Percentiles rank a stretch among this genome's conserved stretches.
Conservation (phyloP, 2,329 filamentous ascomycete genomes). For the Dothideomycetidae sp. region DNA sequence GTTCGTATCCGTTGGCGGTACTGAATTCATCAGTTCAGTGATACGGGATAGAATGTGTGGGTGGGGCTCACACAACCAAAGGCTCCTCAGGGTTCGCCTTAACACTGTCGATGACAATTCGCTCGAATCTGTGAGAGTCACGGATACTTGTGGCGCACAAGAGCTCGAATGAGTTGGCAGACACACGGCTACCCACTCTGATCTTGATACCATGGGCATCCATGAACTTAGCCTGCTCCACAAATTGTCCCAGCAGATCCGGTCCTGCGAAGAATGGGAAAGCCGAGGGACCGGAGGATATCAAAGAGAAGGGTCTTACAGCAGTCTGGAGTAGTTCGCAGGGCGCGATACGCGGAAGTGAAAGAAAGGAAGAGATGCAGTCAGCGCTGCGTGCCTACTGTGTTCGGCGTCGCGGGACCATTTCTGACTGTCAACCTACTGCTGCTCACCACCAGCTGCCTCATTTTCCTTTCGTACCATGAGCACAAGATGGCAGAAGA, state of each 20-base stretch:
- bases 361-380: neutral
- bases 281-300: no score
- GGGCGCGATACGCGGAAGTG: neutral
- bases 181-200: slow-evolving; percentile 20
- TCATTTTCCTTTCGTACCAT: neutral
- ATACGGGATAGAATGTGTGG: neutral
- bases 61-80: slow-evolving; percentile 16
- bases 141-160: slow-evolving; percentile 16
- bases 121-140: slow-evolving; percentile 20
- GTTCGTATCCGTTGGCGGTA: slow-evolving; percentile 22
- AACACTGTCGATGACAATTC: slow-evolving; percentile 21
- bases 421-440: neutral
- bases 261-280: no score
- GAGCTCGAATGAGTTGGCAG: slow-evolving; percentile 18
- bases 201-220: slow-evolving; percentile 17
- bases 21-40: slow-evolving; percentile 5
- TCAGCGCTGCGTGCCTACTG: neutral
- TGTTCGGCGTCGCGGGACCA: no score
- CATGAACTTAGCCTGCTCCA: no score
- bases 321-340: no score
- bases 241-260: no score
- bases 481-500: no score
- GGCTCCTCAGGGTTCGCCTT: slow-evolving; percentile 20
- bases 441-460: neutral
- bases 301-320: no score